Base-by-base conservation (phyloP, 164 flowering plant genomes). In the Tinospora cordifolia region DNA sequence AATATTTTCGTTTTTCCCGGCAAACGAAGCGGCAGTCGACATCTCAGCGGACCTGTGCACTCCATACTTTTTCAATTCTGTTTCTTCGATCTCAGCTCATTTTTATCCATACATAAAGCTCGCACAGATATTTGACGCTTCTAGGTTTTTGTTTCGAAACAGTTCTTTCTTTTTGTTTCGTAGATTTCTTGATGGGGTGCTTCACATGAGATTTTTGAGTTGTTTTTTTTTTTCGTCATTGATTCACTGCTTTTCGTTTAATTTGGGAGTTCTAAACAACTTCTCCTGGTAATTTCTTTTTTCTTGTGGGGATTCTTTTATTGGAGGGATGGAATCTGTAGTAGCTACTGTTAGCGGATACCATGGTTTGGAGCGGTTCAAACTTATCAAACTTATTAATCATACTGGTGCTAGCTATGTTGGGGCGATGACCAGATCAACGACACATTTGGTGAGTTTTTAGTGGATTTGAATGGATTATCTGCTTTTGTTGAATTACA, bases 261-360 rank as follows among this genome's bases (percentile, higher is more conserved):
- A 40, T 40, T 41, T 41, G 46, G 8, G 46, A 41, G 1, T 41
- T 41, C 8, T 11, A 11, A 8, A 41, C 46, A 44, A 44, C 14
- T 44, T 14, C 14, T 44, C 14, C 47, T n/a, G 12, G 47, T 44
- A 44, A 30, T 59, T 74, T 36, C n/a, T n/a, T n/a, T n/a, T n/a
- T n/a, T n/a, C n/a, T 27, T 30, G 51, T 25, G 65, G 51, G 71
- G 79, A 19, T 69, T 24, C 38, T 59, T 63, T 68, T 14, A 67
- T 75, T 65, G 27, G 21, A 75, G 89, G 88, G 46, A 95, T 92
- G 99, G 88, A 87, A 41, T 71, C 83, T 12, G 91, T 91, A 17
- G 78, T 95, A 3, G 98, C 92, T 41, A 82, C 98, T 0, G 97
- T 95, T 1, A 95, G 88, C 63, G 99, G 99, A 3, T 95, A 92